Percentiles rank a stretch among this genome's conserved stretches.
Evolutionary conservation across 1,139 yeast species (phyloP).

Genomic region (Geotrichum carabidarum): DNA sequence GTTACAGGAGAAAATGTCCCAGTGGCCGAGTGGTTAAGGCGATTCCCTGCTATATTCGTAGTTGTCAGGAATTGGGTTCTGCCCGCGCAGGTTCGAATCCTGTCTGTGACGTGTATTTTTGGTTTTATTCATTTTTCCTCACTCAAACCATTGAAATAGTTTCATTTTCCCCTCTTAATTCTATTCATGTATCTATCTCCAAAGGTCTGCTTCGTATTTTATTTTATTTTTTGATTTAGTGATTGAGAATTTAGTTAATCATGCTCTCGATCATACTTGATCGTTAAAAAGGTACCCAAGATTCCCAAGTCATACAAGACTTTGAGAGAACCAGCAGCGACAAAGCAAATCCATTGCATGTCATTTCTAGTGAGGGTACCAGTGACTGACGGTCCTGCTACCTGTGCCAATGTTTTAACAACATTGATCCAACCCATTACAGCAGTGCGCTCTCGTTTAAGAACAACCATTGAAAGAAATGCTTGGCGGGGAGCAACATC

Average conservation of each 20-base stretch:
- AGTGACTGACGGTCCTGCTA: conserved; percentile 74
- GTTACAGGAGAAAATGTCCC: conserved; percentile 44
- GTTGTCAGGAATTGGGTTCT: conserved; percentile 69
- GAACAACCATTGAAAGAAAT: conserved; percentile 61
- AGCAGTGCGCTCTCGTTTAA: conserved; percentile 59
- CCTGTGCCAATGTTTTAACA: conserved; percentile 77
- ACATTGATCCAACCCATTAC: conserved; percentile 84
- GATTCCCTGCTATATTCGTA: conserved; percentile 65
- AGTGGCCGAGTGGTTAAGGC: conserved; percentile 89
- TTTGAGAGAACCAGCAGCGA: conserved; percentile 56
- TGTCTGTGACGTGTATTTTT: conserved; percentile 67
- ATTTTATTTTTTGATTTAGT: too few species aligned
- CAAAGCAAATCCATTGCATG: conserved; percentile 52
- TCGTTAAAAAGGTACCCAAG: conserved; percentile 22
- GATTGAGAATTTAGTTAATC: background rate
- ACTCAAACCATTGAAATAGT: background rate
- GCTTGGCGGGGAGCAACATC: conserved; percentile 90
- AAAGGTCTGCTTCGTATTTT: background rate
- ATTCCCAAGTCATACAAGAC: conserved; percentile 33
- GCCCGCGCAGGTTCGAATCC: conserved; percentile 90
- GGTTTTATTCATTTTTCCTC: conserved; percentile 20
- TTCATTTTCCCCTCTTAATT: conserved; percentile 9
- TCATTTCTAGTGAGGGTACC: conserved; percentile 61
- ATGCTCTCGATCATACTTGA: conserved; percentile 14
- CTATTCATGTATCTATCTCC: background rate